phyloP scores from a whole-genome alignment of 352 stramenopile genomes.

The Peronosclerospora sorghi region DNA sequence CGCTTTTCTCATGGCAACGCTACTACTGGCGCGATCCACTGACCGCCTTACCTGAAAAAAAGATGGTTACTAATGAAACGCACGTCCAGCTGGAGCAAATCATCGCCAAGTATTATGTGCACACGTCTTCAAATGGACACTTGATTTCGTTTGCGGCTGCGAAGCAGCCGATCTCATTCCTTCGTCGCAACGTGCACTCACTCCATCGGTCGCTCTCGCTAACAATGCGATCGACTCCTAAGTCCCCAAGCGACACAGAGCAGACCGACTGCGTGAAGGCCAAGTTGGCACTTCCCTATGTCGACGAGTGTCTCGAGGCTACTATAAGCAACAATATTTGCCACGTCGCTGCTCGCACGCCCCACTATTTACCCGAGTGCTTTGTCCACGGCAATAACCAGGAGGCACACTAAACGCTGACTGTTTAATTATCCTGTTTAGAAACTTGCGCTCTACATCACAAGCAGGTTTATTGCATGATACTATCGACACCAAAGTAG shows the following conservation, averaged over 20 bases:
- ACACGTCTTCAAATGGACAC: constrained; percentile 16
- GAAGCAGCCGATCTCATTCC: constrained; percentile 63
- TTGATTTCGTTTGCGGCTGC: constrained; percentile 40
- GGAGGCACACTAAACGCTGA: constrained; percentile 14
- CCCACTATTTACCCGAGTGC: constrained; percentile 7
- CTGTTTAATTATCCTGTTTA: constrained; percentile 17
- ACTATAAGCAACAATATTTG: no score
- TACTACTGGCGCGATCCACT: constrained; percentile 77
- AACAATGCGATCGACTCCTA: constrained; percentile 41
- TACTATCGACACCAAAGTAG: constrained; percentile 14
- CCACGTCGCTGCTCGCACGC: no score
- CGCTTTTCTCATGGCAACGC: constrained; percentile 81
- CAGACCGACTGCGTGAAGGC: constrained; percentile 48
- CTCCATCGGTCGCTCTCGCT: constrained; percentile 52
- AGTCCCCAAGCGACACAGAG: constrained; percentile 21
- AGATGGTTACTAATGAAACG: constrained; percentile 8
- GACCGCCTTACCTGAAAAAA: constrained; percentile 5
- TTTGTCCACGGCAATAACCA: constrained; percentile 20
- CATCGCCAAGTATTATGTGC: constrained; percentile 27
- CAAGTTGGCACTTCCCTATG: constrained; percentile 14
- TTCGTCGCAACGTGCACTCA: constrained; percentile 54
- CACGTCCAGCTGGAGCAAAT: constrained; percentile 39
- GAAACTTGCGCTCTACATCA: not conserved
- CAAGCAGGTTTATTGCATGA: not conserved
- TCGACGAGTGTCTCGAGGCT: no score